phyloP scores from a whole-genome alignment of 306 rosid genomes.

The Prunus armeniaca region DNA sequence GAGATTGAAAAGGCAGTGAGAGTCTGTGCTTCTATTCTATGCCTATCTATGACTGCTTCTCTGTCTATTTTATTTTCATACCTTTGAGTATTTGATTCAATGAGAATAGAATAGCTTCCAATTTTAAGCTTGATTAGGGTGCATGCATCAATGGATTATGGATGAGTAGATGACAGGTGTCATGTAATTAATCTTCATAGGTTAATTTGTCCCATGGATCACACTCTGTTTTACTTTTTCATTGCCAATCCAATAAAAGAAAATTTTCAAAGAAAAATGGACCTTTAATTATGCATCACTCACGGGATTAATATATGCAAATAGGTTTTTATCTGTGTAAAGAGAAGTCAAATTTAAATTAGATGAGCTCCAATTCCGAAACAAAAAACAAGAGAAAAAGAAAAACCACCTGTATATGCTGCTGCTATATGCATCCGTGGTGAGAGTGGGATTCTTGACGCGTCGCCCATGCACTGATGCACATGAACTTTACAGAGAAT shows the following conservation, averaged over 20 bases:
- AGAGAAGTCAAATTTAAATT: background rate
- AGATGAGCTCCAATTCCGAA: background rate
- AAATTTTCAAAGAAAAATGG: background rate
- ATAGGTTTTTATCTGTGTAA: background rate
- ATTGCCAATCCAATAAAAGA: background rate
- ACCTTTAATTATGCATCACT: background rate
- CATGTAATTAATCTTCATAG: background rate
- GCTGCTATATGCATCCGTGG: background rate
- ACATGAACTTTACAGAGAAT: conserved; percentile 21
- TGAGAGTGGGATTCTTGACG: background rate
- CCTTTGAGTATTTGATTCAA: background rate
- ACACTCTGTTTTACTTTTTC: background rate
- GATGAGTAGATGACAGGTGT: background rate
- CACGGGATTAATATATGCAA: background rate
- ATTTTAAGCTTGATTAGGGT: background rate
- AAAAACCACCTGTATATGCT: background rate
- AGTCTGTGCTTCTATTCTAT: background rate
- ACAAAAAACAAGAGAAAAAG: background rate
- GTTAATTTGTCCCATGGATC: background rate
- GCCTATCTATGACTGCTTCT: background rate
- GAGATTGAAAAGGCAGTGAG: background rate
- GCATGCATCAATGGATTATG: background rate
- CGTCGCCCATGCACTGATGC: background rate
- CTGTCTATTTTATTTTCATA: background rate
- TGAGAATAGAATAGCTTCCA: background rate